phyloP scores from a whole-genome alignment of 202 grass and related monocot species.

The Miscanthus sacchariflorus region DNA sequence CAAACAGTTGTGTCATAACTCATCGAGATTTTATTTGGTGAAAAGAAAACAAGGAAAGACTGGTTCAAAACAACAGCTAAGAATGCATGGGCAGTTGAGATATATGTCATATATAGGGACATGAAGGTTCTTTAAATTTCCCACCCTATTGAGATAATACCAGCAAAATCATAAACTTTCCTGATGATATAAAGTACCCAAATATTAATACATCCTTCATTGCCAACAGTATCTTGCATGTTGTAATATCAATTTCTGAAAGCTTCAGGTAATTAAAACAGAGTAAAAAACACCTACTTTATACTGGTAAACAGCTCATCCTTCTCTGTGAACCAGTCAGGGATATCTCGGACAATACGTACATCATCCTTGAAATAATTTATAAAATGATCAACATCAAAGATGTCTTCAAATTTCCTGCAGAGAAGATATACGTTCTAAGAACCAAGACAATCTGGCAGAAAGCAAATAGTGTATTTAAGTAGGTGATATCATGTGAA shows the following conservation, averaged over 20 bases:
- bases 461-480: conserved; percentile 37
- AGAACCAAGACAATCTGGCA: conserved; percentile 16
- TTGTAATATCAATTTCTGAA: conserved; percentile 28
- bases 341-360: conserved; percentile 74
- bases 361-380: conserved; percentile 90
- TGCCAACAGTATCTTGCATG: background rate
- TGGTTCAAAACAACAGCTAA: background rate
- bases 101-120: background rate
- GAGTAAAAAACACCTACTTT: conserved; percentile 51
- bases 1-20: background rate
- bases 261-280: conserved; percentile 2
- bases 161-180: background rate
- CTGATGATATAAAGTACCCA: background rate
- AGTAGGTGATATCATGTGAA: conserved; percentile 19
- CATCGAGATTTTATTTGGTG: background rate
- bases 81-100: background rate
- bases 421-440: conserved; percentile 42
- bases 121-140: background rate
- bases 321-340: conserved; percentile 85
- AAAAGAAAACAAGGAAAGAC: background rate
- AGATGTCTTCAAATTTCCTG: conserved; percentile 94
- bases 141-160: background rate
- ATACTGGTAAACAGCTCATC: conserved; percentile 88
- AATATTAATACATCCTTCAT: background rate
- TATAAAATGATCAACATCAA: conserved; percentile 88